Percentiles rank a stretch among this genome's conserved stretches.
Evolutionary conservation across 305 asterid species (phyloP).

Genomic region (Fraxinus latifolia): DNA sequence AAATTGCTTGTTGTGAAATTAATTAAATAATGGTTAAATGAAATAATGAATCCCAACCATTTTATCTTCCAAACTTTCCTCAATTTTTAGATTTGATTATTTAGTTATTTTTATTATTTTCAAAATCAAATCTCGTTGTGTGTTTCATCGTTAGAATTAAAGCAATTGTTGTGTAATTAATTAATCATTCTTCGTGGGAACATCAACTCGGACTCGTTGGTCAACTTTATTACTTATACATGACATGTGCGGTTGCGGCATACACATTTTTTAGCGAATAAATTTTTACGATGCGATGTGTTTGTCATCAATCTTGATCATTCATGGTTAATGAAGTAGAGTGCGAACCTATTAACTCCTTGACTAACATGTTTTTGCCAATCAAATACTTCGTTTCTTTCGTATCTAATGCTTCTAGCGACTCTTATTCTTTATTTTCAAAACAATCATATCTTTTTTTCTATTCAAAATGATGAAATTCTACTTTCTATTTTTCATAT

Average conservation of each 20-base stretch:
- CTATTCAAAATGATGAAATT: neutral
- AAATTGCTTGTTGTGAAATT: no score
- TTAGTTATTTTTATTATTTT: no score
- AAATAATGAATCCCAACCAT: no score
- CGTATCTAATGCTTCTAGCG: neutral
- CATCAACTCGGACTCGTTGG: neutral
- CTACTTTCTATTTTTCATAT: neutral
- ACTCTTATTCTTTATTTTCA: neutral
- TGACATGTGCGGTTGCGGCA: neutral
- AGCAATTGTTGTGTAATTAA: no score
- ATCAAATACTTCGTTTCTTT: neutral
- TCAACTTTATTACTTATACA: neutral
- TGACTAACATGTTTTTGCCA: neutral
- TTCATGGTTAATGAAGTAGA: neutral
- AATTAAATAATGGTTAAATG: no score
- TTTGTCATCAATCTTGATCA: neutral
- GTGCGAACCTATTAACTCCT: neutral
- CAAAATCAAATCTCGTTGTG: neutral
- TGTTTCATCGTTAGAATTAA: no score
- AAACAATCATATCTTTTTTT: neutral
- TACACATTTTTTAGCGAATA: neutral
- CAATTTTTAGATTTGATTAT: neutral
- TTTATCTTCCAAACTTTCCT: neutral
- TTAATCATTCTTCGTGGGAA: neutral
- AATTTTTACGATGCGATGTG: neutral